phyloP scores from a whole-genome alignment of 345 rosid genomes.

The Hibiscus mutabilis region DNA sequence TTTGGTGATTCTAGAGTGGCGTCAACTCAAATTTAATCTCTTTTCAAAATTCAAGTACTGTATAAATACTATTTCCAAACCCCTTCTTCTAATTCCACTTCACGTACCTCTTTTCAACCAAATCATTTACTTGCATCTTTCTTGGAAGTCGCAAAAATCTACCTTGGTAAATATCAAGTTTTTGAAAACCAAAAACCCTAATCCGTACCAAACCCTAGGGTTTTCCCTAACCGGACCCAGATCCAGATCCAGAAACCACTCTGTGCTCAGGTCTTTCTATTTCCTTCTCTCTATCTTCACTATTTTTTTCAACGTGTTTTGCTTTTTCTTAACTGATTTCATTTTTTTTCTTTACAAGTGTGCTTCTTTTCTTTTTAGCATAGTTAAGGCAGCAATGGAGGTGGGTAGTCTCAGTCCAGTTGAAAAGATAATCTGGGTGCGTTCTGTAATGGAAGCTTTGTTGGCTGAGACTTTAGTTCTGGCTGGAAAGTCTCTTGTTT shows the following conservation, averaged over 20 bases:
- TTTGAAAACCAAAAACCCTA: constrained; percentile 26
- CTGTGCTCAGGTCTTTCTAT: constrained; percentile 24
- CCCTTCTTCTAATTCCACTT: neutral
- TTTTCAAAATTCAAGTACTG: too few relatives aligned
- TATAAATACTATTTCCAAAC: neutral
- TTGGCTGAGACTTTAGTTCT: constrained; percentile 32
- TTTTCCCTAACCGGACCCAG: constrained; percentile 41
- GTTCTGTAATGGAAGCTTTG: constrained; percentile 26
- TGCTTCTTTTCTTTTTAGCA: constrained; percentile 10
- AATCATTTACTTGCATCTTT: neutral
- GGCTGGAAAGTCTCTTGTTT: constrained; percentile 38
- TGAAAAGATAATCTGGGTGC: constrained; percentile 26
- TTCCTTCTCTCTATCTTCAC: constrained; percentile 9
- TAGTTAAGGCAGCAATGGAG: constrained; percentile 30
- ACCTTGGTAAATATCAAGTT: constrained; percentile 14
- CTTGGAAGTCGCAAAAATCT: neutral
- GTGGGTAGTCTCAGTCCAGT: constrained; percentile 26
- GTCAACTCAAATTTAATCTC: too few relatives aligned
- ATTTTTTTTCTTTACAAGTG: constrained; percentile 12
- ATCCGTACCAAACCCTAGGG: constrained; percentile 26
- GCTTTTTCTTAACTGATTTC: neutral
- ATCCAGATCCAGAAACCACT: too few relatives aligned
- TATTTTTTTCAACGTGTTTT: neutral
- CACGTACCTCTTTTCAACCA: neutral
- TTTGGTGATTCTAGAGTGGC: too few relatives aligned